Evolutionary conservation across 306 rosid species (phyloP), one percentile per base, ranked within the genome.

Genomic region (Castanospermum australe): DNA sequence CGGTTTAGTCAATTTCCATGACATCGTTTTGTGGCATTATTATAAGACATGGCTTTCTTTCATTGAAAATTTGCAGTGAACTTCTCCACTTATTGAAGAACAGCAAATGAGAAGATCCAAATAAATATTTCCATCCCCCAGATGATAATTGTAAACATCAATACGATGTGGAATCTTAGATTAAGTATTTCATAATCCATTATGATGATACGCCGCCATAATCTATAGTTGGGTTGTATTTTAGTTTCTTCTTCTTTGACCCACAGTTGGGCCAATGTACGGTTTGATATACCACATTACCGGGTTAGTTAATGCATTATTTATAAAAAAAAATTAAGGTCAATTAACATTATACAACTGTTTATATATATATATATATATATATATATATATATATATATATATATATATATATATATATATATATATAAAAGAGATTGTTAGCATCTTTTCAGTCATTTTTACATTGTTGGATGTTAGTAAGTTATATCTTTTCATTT

Each of bases 191-290:
- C 10, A 33, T 56, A 20, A 12, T 28, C 52, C 47, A 80, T 64
- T 20, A 54, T 21, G 8, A 54, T 21, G 8, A 36, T 44, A 47
- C 11, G 45, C 51, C 76, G 63, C 57, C 47, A 8, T 10, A 45
- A 45, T 21, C 32, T 59, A 25, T 66, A 47, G 57, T 24, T 62
- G 52, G 74, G 39, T 36, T 79, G 24, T 39, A 25, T 25, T 71
- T 50, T 38, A n/a, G 74, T 71, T 51, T 52, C 33, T 71, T 79
- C 42, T 24, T 79, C 36, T 65, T 79, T 71, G 25, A 79, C 22
- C 13, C 13, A 6, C 47, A 8, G 14, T 10, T 41, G 3, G 14
- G 47, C 12, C 3, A 1, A 28, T 41, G 47, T 10, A 8, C 9
- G 14, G 14, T 41, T 41, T 1, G 14, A 41, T 41, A 1, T 41